Conservation (phyloP, 768 basidiomycete species). For the Cantharellus anzutake region DNA sequence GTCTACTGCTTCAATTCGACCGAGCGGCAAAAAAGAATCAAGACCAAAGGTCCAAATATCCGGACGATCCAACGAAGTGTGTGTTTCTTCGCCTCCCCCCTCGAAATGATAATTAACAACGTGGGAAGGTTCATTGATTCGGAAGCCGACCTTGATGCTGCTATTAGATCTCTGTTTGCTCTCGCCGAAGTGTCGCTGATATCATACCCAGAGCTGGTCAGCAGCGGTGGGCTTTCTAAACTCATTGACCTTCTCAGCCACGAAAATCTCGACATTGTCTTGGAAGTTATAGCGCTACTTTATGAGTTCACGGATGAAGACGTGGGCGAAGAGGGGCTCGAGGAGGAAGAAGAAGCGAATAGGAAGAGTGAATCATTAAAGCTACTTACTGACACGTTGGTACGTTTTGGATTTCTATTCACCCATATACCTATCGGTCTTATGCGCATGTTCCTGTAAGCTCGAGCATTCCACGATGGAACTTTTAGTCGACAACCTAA, state of each 20-base stretch:
- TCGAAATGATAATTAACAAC: neutral
- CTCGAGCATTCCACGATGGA: constrained; percentile 71
- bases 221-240: constrained; percentile 45
- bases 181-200: constrained; percentile 66
- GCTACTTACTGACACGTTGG: constrained; percentile 54
- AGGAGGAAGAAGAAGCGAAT: constrained; percentile 29
- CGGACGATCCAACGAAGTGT: constrained; percentile 80
- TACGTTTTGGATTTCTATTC: constrained; percentile 22
- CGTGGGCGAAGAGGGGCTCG: constrained; percentile 58
- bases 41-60: constrained; percentile 89
- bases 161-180: constrained; percentile 75
- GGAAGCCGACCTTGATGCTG: constrained; percentile 80
- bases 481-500: constrained; percentile 73
- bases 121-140: constrained; percentile 84
- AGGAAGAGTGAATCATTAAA: constrained; percentile 48
- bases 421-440: constrained; percentile 1
- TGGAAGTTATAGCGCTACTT: constrained; percentile 81
- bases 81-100: constrained; percentile 9
- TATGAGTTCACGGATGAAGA: constrained; percentile 96
- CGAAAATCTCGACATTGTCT: constrained; percentile 94
- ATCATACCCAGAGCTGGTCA: constrained; percentile 80
- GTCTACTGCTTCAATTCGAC: constrained; percentile 64
- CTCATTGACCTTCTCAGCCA: constrained; percentile 80
- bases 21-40: constrained; percentile 87
- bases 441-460: constrained; percentile 22